These are phyloP conservation scores for Sesbania bispinosa DNA, from an alignment of 306 rosid species.

Conservation along the genomic window DNA sequence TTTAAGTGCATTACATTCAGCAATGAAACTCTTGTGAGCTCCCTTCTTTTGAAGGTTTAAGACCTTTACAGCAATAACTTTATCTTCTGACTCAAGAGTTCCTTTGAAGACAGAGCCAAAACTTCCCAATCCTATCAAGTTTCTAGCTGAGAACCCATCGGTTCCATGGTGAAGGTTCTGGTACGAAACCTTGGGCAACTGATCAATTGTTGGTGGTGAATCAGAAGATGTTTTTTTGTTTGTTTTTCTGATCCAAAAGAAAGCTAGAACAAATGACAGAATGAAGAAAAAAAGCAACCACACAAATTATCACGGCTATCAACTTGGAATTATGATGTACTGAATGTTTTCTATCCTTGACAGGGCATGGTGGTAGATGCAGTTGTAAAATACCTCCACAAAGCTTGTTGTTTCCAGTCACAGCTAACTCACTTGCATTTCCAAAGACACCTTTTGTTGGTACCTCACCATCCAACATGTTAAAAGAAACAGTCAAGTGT, in stretches of 20 bases:
- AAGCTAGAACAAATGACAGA: background rate
- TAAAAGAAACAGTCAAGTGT: constrained; percentile 41
- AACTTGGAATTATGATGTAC: constrained; percentile 5
- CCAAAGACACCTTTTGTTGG: constrained; percentile 33
- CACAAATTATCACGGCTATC: background rate
- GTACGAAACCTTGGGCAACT: constrained; percentile 12
- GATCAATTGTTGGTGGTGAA: background rate
- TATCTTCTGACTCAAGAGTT: constrained; percentile 10
- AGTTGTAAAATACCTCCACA: constrained; percentile 30
- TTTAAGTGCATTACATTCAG: constrained; percentile 18
- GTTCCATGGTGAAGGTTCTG: constrained; percentile 16
- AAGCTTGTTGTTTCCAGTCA: constrained; percentile 19
- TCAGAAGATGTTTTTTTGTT: background rate
- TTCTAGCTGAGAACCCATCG: background rate
- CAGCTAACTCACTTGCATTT: background rate
- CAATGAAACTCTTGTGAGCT: constrained; percentile 28
- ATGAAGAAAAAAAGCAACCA: constrained; percentile 6
- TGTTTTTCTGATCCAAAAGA: background rate
- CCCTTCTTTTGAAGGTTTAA: constrained; percentile 26
- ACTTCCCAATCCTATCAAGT: constrained; percentile 19
- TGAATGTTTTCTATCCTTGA: background rate
- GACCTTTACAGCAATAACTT: constrained; percentile 28
- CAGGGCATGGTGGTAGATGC: constrained; percentile 18
- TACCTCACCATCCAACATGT: constrained; percentile 41
- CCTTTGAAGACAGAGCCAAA: constrained; percentile 28